A percentile compares a stretch with the other conserved stretches of the same genome.
phyloP scores from a whole-genome alignment of 306 rosid species.

The Lupinus albus region DNA sequence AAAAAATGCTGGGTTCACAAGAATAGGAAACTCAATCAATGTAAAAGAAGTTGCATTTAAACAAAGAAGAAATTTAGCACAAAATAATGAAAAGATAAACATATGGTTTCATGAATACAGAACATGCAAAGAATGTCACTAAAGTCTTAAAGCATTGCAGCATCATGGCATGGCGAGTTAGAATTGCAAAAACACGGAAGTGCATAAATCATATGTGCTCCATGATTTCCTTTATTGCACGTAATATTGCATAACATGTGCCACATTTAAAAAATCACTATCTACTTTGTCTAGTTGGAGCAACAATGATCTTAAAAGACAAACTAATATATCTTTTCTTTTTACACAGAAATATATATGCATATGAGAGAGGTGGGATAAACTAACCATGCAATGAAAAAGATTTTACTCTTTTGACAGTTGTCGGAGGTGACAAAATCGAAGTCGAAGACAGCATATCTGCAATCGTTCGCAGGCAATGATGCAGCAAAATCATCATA shows the following conservation, averaged over 20 bases:
- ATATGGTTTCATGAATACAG: neutral
- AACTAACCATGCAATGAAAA: conserved; percentile 77
- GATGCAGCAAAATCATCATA: conserved; percentile 72
- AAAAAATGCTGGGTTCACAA: neutral
- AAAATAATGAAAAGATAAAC: neutral
- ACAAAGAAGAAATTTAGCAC: neutral
- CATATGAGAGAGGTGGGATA: neutral
- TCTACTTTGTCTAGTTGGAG: neutral
- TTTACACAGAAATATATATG: no score
- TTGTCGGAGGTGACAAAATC: conserved; percentile 78
- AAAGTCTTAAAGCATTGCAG: neutral
- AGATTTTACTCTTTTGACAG: conserved; percentile 85
- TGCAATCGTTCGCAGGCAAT: conserved; percentile 76
- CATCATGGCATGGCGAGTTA: neutral
- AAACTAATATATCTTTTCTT: neutral
- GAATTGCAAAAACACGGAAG: neutral
- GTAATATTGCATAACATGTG: neutral
- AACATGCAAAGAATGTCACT: conserved; percentile 20
- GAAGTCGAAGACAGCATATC: conserved; percentile 72
- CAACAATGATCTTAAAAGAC: neutral
- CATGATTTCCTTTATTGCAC: neutral
- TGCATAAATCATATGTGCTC: neutral
- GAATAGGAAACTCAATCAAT: neutral
- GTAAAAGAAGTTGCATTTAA: conserved; percentile 1
- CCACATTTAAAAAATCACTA: neutral